These are phyloP conservation scores for Pseudognaphalium luteoalbum DNA, from an alignment of 129 eudicot species.

Conservation along the genomic window DNA sequence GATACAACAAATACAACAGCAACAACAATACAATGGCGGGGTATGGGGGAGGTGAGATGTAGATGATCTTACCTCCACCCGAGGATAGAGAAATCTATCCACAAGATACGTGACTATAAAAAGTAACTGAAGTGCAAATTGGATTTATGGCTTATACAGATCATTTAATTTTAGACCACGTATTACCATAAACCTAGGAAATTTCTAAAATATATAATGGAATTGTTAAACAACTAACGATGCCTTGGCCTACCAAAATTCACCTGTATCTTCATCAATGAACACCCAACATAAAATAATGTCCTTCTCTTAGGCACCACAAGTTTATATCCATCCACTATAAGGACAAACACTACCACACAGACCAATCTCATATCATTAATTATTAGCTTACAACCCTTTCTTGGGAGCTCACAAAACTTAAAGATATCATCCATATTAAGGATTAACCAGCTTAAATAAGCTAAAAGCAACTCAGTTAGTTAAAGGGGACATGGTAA, in stretches of 20 bases:
- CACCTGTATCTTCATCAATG: neutral
- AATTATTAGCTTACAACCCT: neutral
- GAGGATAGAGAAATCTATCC: too few species aligned
- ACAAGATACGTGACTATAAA: neutral
- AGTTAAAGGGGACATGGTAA: neutral
- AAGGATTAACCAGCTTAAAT: neutral
- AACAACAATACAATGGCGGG: too few species aligned
- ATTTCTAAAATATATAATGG: neutral
- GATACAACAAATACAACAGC: neutral
- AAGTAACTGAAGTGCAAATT: neutral
- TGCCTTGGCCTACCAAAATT: neutral
- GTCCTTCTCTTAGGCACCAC: neutral
- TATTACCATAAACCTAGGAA: neutral
- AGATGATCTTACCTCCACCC: too few species aligned
- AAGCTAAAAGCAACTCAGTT: neutral
- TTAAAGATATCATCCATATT: neutral
- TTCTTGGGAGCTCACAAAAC: neutral
- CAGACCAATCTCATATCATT: neutral
- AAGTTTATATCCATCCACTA: conserved; percentile 1
- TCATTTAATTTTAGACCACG: neutral
- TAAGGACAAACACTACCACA: conserved; percentile 7
- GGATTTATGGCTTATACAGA: neutral
- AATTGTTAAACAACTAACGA: neutral
- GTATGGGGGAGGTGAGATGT: too few species aligned
- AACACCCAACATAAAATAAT: neutral